Evolutionary conservation across 495 filamentous ascomycete species (phyloP), one percentile per base, ranked within the genome.

Genomic region (Echria macrotheca): DNA sequence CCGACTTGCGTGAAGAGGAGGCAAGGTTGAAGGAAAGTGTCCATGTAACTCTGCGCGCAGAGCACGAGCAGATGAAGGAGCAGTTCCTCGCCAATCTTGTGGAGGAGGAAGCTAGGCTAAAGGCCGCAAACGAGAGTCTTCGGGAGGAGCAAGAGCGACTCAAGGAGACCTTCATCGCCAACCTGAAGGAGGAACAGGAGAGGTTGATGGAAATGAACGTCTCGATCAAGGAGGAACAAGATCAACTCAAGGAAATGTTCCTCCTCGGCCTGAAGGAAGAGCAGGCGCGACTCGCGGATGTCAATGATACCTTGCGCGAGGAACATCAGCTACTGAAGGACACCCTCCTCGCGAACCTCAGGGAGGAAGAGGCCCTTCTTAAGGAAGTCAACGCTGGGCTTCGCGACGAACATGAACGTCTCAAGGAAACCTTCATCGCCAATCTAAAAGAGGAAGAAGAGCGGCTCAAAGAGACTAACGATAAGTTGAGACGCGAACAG

Each of bases 321-420:
- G 86, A 96, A 60, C 85, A 83, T 46, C 83, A 91, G 44, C 72
- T 79, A 45, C 77, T 95, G 7, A 88, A 95, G 58, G 73, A 79
- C 14, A 83, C 87, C 18, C 79, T 95, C 47, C 26, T 60, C 1
- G 74, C 81, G 9, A 79, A 71, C 26, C 71, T 70, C 6, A 71
- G 72, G 23, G 80, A 82, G 0, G 86, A 96, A 61, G 84, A 83
- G 53, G 83, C 90, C 44, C 75, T 81, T 45, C 77, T 94, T 1
- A 87, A 93, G 55, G 73, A 61, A 35, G 52, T 33, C 28, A 80
- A 95, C 37, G 75, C 81, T 4, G 75, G 70, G 18, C 70, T 72
- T 3, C 42, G 52, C 11, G 57, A 57, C 8, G 72, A 75, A 45
- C 67, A 75, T 44, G 54, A 59, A 4, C 57, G 64, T 18, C 52